Evolutionary conservation across 192 early-diverging fungal genomes (phyloP), one percentile per base, ranked within the genome.

Genomic region (Mortierella alpina): DNA sequence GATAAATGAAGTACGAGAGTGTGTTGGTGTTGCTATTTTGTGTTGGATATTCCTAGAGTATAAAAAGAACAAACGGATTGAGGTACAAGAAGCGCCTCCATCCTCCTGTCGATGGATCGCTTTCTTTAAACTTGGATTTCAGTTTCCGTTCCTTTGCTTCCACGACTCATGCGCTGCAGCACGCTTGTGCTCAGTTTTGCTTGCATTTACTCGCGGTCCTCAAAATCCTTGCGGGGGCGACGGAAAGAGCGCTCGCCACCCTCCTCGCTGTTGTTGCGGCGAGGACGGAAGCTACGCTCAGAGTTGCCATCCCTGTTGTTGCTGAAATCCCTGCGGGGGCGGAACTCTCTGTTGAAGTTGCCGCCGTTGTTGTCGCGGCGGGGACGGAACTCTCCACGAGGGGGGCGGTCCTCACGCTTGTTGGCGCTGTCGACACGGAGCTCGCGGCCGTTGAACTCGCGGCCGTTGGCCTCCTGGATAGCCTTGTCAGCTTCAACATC

Each of bases 401-500:
- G 53, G 20, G 64, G 50, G 17, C 66, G 59, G 6, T 59, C 73
- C n/a, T 56, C 48, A 42, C 66, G 65, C n/a, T 59, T 23, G 60
- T 61, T 68, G 23, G 76, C 69, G 31, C 45, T 31, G 42, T 68
- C 65, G 47, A 80, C 52, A 56, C 70, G 68, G 51, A 80, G 48
- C 57, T 68, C 39, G 23, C 76, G 59, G 49, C 76, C 76, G 65
- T 80, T 80, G 59, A 80, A 63, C 47, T 80, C 76, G 12, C 23
- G 50, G 23, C 70, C 76, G 20, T 71, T 68, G 65, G 59, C 59
- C 45, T 80, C 69, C 59, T 72, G 22, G 20, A 80, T 48, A 44
- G 39, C 52, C 22, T 67, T 61, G 59, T 80, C 69, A 22, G 70
- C 76, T 15, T 62, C 64, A 6, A 15, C 58, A 13, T 72, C 76